Evolutionary conservation across 352 stramenopile genomes (phyloP), one percentile per base, ranked within the genome.

Genomic region (Pythium phragmitis): DNA sequence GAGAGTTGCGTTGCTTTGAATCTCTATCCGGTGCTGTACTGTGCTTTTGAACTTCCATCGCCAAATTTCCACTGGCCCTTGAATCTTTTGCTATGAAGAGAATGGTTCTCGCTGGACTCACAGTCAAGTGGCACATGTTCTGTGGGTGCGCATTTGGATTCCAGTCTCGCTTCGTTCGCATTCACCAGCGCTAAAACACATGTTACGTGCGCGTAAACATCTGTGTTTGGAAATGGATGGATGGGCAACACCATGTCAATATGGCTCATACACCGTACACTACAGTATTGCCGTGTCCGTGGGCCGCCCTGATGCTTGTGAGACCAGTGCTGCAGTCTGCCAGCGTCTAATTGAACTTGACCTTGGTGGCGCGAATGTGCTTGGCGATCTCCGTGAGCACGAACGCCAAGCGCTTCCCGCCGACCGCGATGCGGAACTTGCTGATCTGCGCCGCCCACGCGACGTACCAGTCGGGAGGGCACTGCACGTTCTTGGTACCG

Each of bases 401-500:
- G 21, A 77, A 68, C 19, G 67, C 56, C 21, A 77, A 51, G 30
- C 70, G 67, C 54, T 63, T 63, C 54, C 70, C 70, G 52, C 43
- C 70, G 46, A 67, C 33, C 28, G 65, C 63, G 45, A 72, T 60
- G 28, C 63, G 70, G 36, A 56, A 46, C 56, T 74, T 62, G 34
- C 62, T 58, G 47, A 67, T 66, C 21, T 69, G 33, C 42, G 62
- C 19, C 17, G 59, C 62, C 47, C 48, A 67, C 3, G 60, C 26
- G 13, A 70, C 17, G 71, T 91, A 91, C 33, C 63, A 54, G 19
- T 60, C 45, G 13, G 69, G 68, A 11, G 79, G 79, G 43, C 79
- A 88, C 14, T 67, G 37, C 9, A 81, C 61, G 34, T 66, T 60
- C 30, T 65, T 64, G 76, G 54, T 64, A 19, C 47, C 66, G 14